Conservation (phyloP, 2,329 filamentous ascomycete species). For the Ambrosiella xylebori region DNA sequence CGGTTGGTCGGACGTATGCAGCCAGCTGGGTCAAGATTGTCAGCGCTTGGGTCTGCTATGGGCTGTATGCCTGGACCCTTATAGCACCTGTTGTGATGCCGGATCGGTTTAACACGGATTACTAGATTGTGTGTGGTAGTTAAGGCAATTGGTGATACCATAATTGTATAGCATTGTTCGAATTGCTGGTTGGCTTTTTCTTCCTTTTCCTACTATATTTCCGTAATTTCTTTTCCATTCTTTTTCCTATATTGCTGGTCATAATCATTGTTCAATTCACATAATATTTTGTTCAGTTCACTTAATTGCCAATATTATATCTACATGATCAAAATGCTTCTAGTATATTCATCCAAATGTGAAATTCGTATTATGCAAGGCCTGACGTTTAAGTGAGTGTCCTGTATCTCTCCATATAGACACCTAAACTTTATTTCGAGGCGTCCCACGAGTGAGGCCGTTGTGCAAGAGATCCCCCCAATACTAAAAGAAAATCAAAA, state of each 20-base stretch:
- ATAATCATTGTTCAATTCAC: neutral
- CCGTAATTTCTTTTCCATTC: too few species aligned
- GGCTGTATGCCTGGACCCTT: conserved; percentile 83
- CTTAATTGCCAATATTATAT: neutral
- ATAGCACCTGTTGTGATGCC: conserved; percentile 73
- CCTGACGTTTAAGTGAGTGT: conserved; percentile 13
- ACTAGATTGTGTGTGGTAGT: neutral
- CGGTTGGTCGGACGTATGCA: conserved; percentile 88
- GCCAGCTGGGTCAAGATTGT: conserved; percentile 99
- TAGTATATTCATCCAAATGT: neutral
- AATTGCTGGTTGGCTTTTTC: neutral
- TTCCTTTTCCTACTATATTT: neutral
- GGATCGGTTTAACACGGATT: conserved; percentile 46
- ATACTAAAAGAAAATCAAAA: neutral
- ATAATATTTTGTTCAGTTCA: neutral
- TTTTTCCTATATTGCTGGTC: neutral
- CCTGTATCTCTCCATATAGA: conserved; percentile 14
- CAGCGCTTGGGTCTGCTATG: conserved; percentile 91
- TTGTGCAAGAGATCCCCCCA: neutral
- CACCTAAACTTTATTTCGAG: conserved; percentile 11
- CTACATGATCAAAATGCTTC: neutral
- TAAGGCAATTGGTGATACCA: neutral
- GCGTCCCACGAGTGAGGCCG: conserved; percentile 3
- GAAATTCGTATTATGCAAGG: neutral
- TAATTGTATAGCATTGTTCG: neutral